Evolutionary conservation across 306 rosid species (phyloP).

Genomic region (Fagus sylvatica): DNA sequence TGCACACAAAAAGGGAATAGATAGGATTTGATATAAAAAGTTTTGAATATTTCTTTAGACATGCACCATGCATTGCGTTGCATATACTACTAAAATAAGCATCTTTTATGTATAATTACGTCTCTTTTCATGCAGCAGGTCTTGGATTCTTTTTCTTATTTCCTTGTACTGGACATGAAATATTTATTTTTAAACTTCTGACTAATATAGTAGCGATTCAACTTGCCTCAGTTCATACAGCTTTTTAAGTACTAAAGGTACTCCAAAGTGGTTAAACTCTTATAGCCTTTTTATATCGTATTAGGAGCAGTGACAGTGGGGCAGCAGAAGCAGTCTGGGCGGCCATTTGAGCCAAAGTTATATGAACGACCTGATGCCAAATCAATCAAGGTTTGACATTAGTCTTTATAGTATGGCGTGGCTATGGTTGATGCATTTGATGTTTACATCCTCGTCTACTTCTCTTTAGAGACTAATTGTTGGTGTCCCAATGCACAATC

Average conservation of each 20-base stretch:
- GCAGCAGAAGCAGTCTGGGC: slow-evolving; percentile 47
- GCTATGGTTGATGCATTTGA: slow-evolving; percentile 8
- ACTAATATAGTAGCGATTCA: slow-evolving; percentile 8
- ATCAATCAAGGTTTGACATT: slow-evolving; percentile 46
- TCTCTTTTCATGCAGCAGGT: no score
- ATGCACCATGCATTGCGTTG: neutral
- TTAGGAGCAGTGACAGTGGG: slow-evolving; percentile 38
- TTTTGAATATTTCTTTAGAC: neutral
- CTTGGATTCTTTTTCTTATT: no score
- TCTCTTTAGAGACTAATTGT: neutral
- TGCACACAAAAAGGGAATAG: no score
- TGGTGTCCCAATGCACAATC: neutral
- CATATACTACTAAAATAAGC: neutral
- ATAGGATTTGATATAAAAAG: neutral
- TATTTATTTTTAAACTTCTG: slow-evolving; percentile 7
- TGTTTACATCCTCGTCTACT: neutral
- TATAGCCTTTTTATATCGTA: slow-evolving; percentile 7
- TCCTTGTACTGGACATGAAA: neutral
- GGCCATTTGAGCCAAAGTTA: slow-evolving; percentile 50
- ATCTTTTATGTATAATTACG: no score
- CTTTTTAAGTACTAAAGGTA: slow-evolving; percentile 14
- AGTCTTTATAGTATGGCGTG: neutral
- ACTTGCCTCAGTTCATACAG: slow-evolving; percentile 24
- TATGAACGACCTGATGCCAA: slow-evolving; percentile 36
- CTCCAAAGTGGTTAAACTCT: slow-evolving; percentile 20